phyloP scores from a whole-genome alignment of 805 yeast species.

The Candida namnaoensis region DNA sequence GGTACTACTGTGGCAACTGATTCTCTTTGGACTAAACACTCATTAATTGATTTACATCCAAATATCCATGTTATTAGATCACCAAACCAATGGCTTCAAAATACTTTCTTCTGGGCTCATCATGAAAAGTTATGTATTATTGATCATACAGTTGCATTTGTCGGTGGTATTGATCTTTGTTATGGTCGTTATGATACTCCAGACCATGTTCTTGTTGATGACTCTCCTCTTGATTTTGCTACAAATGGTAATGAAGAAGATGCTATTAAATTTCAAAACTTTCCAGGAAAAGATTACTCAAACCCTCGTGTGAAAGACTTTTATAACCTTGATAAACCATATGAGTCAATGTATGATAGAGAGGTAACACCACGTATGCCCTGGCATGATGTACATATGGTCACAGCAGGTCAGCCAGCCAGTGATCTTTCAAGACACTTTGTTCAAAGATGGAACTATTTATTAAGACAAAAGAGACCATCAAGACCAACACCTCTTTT shows the following conservation, averaged over 20 bases:
- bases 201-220: slow-evolving; percentile 86
- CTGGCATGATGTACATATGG: slow-evolving; percentile 99
- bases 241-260: slow-evolving; percentile 25
- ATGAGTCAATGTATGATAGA: slow-evolving; percentile 87
- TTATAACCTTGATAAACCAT: slow-evolving; percentile 71
- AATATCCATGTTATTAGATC: slow-evolving; percentile 89
- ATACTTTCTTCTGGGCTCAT: slow-evolving; percentile 97
- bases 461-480: slow-evolving; percentile 88
- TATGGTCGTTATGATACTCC: slow-evolving; percentile 96
- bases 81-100: slow-evolving; percentile 90
- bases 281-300: slow-evolving; percentile 97
- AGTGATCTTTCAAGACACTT: slow-evolving; percentile 90
- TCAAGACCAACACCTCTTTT: slow-evolving; percentile 87
- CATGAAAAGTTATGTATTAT: slow-evolving; percentile 87
- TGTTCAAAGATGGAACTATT: slow-evolving; percentile 95
- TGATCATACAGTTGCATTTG: slow-evolving; percentile 81
- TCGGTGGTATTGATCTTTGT: slow-evolving; percentile 95
- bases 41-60: slow-evolving; percentile 74
- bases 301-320: slow-evolving; percentile 93
- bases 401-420: slow-evolving; percentile 89
- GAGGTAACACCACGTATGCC: slow-evolving; percentile 87
- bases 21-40: slow-evolving; percentile 90
- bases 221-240: slow-evolving; percentile 32
- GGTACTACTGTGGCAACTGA: slow-evolving; percentile 91
- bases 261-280: slow-evolving; percentile 42